phyloP scores from a whole-genome alignment of 306 rosid species.

The peach (Prunus persica) region DNA sequence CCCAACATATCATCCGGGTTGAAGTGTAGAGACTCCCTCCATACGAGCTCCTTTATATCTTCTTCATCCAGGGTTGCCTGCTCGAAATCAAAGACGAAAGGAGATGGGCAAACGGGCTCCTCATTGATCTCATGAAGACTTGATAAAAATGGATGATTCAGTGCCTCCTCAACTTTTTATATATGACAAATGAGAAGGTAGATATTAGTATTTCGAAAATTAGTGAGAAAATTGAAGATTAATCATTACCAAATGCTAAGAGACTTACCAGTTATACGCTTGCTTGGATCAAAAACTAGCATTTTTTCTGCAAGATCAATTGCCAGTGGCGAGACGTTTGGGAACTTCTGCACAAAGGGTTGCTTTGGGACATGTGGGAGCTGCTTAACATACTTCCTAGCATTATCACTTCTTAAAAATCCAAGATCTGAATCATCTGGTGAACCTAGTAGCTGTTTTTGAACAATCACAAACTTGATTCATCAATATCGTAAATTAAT shows the following conservation, averaged over 20 bases:
- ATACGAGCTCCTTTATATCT: constrained; percentile 89
- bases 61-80: constrained; percentile 73
- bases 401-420: constrained; percentile 89
- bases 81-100: constrained; percentile 81
- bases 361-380: constrained; percentile 68
- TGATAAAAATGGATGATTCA: constrained; percentile 81
- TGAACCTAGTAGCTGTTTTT: constrained; percentile 76
- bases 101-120: constrained; percentile 83
- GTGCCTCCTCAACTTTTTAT: constrained; percentile 77
- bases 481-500: background rate
- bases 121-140: constrained; percentile 96
- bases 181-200: constrained; percentile 17
- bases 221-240: background rate
- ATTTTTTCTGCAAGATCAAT: constrained; percentile 90
- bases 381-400: constrained; percentile 89
- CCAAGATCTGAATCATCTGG: constrained; percentile 89
- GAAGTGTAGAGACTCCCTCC: constrained; percentile 69
- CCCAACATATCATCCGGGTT: constrained; percentile 34
- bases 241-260: constrained; percentile 8
- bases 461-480: background rate
- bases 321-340: constrained; percentile 65
- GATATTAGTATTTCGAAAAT: constrained; percentile 12
- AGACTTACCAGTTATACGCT: constrained; percentile 80
- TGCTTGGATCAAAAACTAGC: constrained; percentile 84
- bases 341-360: constrained; percentile 59